A percentile compares a stretch with the other conserved stretches of the same genome.
These are phyloP conservation scores for Alternaria gansuensis DNA, from an alignment of 2,329 filamentous ascomycete genomes.

Conservation along the genomic window DNA sequence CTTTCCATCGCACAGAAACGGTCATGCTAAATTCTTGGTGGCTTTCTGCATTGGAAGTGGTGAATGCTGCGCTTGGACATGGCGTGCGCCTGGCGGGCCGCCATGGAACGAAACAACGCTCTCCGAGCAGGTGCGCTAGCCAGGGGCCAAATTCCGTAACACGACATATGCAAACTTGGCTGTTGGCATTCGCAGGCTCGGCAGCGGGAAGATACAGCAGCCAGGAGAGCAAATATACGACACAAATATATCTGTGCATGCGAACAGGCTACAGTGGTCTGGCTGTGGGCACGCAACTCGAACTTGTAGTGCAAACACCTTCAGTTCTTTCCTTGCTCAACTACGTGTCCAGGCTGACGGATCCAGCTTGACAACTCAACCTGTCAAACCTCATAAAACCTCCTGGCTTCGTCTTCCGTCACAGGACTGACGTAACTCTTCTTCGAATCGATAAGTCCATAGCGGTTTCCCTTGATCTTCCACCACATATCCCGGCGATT, in stretches of 20 bases:
- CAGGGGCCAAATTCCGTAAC: not conserved
- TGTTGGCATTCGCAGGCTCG: not conserved
- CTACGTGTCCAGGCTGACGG: not conserved
- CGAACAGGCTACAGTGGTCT: not conserved
- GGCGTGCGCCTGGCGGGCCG: not conserved
- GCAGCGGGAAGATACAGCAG: not conserved
- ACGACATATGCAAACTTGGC: not conserved
- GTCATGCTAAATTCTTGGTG: not conserved
- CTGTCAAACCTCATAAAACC: constrained; percentile 42
- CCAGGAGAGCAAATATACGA: not conserved
- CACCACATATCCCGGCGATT: constrained; percentile 87
- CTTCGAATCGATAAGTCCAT: constrained; percentile 76
- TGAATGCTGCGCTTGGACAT: not conserved
- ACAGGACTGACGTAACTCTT: constrained; percentile 72
- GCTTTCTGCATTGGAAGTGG: not conserved
- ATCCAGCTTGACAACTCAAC: not conserved
- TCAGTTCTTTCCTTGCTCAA: not conserved
- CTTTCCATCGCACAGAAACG: not conserved
- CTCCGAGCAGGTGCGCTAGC: not conserved
- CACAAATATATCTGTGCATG: constrained; percentile 1
- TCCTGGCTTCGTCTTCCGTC: constrained; percentile 72
- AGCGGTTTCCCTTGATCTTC: constrained; percentile 68
- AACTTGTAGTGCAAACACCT: not conserved
- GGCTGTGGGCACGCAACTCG: not conserved
- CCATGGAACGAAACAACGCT: not conserved